Evolutionary conservation across 202 grass and related monocot species (phyloP), one percentile per base, ranked within the genome.

Genomic region (Thinopyrum obtusiflorum): DNA sequence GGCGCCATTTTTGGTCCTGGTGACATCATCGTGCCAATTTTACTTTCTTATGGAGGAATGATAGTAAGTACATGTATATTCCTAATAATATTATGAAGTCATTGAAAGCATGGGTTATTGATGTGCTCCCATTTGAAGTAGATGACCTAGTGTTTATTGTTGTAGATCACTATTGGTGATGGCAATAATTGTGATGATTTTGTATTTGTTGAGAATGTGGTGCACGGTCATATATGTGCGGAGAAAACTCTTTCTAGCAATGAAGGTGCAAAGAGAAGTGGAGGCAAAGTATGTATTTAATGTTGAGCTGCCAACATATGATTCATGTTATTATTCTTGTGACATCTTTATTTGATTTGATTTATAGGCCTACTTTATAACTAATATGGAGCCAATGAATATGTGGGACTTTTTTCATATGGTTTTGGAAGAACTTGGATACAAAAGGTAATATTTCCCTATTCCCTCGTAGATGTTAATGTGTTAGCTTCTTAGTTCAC

Each of bases 101-200:
- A n/a, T n/a, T n/a, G n/a, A n/a, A n/a, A n/a, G n/a, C n/a, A n/a
- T n/a, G n/a, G n/a, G n/a, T n/a, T n/a, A n/a, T n/a, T n/a, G n/a
- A n/a, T n/a, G n/a, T n/a, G n/a, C n/a, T n/a, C n/a, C n/a, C n/a
- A n/a, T n/a, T n/a, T 39, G 36, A 39, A 61, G 59, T 11, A 61
- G n/a, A n/a, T 64, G 25, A 64, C 1, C 23, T 35, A 46, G 25
- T 36, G 3, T 42, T 11, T 68, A 7, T 57, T 77, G 8, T 36
- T 85, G 32, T 40, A 94, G 94, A 88, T 84, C n/a, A 91, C 89
- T 73, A 12, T 97, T 84, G 94, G 92, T 21, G 88, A 97, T 42
- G 92, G 94, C 75, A 90, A 89, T 21, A 97, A 94, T 46, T 60
- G 26, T 33, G 88, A 94, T 85, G 94, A 97, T 90, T 91, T 97